Evolutionary conservation across 306 rosid species (phyloP), one percentile per base, ranked within the genome.

Genomic region (Prinsepia uniflora): DNA sequence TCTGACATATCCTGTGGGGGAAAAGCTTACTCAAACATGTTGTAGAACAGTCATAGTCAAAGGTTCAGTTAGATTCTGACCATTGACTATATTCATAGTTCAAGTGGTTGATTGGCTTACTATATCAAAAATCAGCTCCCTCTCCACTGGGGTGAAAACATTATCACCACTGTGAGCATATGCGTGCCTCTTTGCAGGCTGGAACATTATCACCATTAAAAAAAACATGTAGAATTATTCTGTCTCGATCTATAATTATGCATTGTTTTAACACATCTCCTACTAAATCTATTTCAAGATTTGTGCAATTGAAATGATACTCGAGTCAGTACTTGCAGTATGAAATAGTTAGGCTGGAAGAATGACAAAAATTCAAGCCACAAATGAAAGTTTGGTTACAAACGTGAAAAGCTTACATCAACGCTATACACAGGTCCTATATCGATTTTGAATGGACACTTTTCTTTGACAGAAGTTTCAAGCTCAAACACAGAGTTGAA

Each of bases 371-470:
- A 7, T 34, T 15, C 6, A 48, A 24, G 30, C 36, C 24, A 17
- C 42, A 6, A 39, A 40, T 17, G 19, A 5, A 50, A 17, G 6
- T 42, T 69, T 5, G 1, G 14, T 24, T 14, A 57, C 44, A 74
- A 43, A 18, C 0, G 66, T 5, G 43, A 77, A 71, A 24, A 24
- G 10, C 89, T 81, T 88, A 93, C 98, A 68, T 93, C 94, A 8
- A 93, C 89, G 15, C 85, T 85, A 79, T 93, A 93, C 68, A 93
- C 89, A 19, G 97, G 87, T 66, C 98, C 98, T 22, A 90, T 87
- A 76, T 93, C 98, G 60, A 93, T 87, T 81, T 88, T 93, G 58
- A 85, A 69, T 0, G 98, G 98, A 71, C 85, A 84, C 72, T 90
- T 88, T 8, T 88, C 96, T 81, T 78, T 85, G 80, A 88, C 82